Base-by-base conservation (phyloP, 176 grass and related monocot genomes). In the Zea luxurians region DNA sequence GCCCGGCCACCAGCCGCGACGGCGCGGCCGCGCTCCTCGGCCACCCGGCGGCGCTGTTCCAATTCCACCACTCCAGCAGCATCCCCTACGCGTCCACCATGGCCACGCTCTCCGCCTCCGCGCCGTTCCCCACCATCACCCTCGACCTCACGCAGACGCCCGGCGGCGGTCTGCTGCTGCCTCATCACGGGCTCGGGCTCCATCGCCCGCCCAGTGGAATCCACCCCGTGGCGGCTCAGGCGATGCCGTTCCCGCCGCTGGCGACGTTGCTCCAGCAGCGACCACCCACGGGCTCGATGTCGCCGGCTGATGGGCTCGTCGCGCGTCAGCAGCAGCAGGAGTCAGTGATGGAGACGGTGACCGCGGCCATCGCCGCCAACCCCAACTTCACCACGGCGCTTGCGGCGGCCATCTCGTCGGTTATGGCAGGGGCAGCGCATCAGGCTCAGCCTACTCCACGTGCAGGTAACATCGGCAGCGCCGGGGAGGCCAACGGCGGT, bases 91-190 rank as follows among this genome's bases (percentile, higher is more conserved):
- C 91, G 58, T 90, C 93, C 21, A 90, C 83, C 62, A 82, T 91
- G 87, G 91, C 89, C 8, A 93, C 88, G 44, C 92, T 93, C 71
- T 97, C 93, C 5, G 91, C 93, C 4, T 97, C 93, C 6, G 90
- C 93, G 8, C 88, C 90, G 2, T 97, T 97, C 67, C 93, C 91
- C 13, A 97, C 93, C 37, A 90, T 97, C 68, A 97, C 91, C 48
- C 81, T 97, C 61, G 90, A 97, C 69, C 91, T 97, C 53, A 97
- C 93, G 7, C 88, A 91, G 37, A 9, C 78, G 5, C 86, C 80
- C 1, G 20, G 2, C 4, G 83, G 41, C 71, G 52, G 64, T 42
- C 54, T 66, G 35, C 64, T 74, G 73, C 15, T 20, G 4, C 38
- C 38, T 1, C 84, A 71, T 3, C 85, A 69, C 84, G 80, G 40